A percentile compares a stretch with the other conserved stretches of the same genome.
Evolutionary conservation across 2,329 filamentous ascomycete species (phyloP).

Genomic region (Ascocoryne sarcoides): DNA sequence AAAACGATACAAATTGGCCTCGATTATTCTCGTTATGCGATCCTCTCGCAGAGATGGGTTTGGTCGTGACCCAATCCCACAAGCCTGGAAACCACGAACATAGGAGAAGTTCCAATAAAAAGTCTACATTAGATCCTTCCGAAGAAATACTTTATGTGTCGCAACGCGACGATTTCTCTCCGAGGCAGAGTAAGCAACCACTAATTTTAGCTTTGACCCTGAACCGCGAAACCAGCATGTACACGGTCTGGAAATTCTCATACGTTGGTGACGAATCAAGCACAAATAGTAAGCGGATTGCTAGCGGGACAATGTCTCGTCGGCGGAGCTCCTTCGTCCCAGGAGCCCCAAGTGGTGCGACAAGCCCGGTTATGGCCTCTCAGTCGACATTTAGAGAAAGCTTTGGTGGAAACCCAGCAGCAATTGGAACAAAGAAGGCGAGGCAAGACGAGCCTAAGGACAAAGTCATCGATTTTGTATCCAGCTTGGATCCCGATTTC

Average conservation of each 20-base stretch:
- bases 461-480: conserved; percentile 49
- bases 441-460: conserved; percentile 20
- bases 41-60: conserved; percentile 74
- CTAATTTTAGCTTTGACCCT: conserved; percentile 72
- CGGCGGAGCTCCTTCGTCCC: conserved; percentile 56
- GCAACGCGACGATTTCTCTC: conserved; percentile 45
- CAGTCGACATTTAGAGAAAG: conserved; percentile 66
- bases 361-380: conserved; percentile 57
- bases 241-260: conserved; percentile 76
- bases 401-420: conserved; percentile 41
- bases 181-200: conserved; percentile 33
- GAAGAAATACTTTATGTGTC: conserved; percentile 85
- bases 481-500: conserved; percentile 63
- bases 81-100: conserved; percentile 30
- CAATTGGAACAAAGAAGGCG: conserved; percentile 9
- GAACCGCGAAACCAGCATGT: conserved; percentile 66
- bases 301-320: conserved; percentile 35
- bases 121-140: conserved; percentile 56
- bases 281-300: conserved; percentile 29
- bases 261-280: conserved; percentile 62
- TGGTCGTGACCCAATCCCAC: conserved; percentile 59
- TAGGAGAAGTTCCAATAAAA: conserved; percentile 34
- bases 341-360: conserved; percentile 62
- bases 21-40: conserved; percentile 77
- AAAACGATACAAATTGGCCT: conserved; percentile 54